Conservation (phyloP, 495 filamentous ascomycete species). For the Tuber aestivum region DNA sequence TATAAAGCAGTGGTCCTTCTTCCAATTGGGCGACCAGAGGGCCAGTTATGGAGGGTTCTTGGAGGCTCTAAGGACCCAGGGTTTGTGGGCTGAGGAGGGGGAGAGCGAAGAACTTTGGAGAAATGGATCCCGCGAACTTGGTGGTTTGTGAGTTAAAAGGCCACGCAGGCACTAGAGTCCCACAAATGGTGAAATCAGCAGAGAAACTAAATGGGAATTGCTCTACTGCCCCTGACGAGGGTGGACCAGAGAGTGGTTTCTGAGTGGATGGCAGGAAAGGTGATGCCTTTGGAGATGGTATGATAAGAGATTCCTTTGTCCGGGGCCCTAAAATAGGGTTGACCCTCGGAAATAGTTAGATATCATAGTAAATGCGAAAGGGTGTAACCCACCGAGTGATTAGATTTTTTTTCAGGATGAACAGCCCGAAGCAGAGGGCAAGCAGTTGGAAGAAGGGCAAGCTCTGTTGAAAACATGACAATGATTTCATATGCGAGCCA, state of each 20-base stretch:
- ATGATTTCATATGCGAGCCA: no score
- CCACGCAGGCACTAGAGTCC: no score
- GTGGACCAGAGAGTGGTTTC: not conserved
- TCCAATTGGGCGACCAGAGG: constrained; percentile 42
- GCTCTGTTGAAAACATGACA: no score
- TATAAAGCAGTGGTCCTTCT: constrained; percentile 12
- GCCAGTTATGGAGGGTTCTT: constrained; percentile 95
- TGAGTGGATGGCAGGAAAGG: not conserved
- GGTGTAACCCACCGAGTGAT: constrained; percentile 15
- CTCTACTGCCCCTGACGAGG: constrained; percentile 1
- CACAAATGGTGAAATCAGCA: no score
- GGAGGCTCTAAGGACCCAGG: constrained; percentile 92
- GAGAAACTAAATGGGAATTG: no score
- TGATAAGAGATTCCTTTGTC: constrained; percentile 9
- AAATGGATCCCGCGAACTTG: constrained; percentile 92
- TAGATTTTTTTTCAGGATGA: not conserved
- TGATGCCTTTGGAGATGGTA: constrained; percentile 12
- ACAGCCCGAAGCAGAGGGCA: not conserved
- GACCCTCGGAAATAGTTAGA: constrained; percentile 30
- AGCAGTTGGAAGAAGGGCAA: not conserved
- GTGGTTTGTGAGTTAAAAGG: no score
- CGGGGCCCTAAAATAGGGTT: constrained; percentile 14
- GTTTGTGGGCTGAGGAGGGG: constrained; percentile 87
- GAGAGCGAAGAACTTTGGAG: constrained; percentile 69
- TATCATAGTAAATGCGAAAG: constrained; percentile 43